Evolutionary conservation across 202 grass and related monocot genomes (phyloP).

Genomic region (Panicum virgatum): DNA sequence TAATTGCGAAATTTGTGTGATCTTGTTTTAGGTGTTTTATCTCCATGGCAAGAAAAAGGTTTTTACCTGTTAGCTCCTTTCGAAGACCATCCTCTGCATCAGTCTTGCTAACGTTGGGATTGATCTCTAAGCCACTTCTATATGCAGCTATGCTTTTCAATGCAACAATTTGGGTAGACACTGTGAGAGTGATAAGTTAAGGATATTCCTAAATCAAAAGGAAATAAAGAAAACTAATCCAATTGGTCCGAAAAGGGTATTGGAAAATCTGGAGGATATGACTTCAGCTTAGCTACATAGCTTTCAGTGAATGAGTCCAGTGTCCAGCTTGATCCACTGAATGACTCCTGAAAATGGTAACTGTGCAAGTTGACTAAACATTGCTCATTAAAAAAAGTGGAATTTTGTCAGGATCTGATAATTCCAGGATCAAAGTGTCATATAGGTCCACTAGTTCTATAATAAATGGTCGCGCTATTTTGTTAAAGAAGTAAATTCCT

Average conservation of each 20-base stretch:
- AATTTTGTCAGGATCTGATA: neutral
- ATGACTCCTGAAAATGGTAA: conserved; percentile 62
- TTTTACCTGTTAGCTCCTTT: conserved; percentile 68
- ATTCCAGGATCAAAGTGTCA: neutral
- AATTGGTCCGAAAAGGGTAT: conserved; percentile 1
- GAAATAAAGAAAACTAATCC: conserved; percentile 17
- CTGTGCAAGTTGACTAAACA: neutral
- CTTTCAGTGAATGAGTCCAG: conserved; percentile 77
- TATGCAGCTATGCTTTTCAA: conserved; percentile 97
- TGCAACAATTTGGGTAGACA: conserved; percentile 69
- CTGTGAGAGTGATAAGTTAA: conserved; percentile 60
- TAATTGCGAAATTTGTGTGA: conserved; percentile 31
- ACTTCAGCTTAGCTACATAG: conserved; percentile 73
- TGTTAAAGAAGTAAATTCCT: neutral
- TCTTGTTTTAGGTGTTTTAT: neutral
- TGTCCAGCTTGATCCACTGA: conserved; percentile 67
- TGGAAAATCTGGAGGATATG: conserved; percentile 71
- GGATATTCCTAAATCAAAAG: conserved; percentile 43
- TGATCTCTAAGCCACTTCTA: conserved; percentile 86
- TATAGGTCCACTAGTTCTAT: neutral
- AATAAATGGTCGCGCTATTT: neutral
- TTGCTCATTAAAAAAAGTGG: neutral
- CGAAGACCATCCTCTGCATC: conserved; percentile 86
- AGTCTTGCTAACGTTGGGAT: conserved; percentile 64
- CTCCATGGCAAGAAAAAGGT: neutral